Evolutionary conservation across 2,329 filamentous ascomycete species (phyloP), one percentile per base, ranked within the genome.

Genomic region (Diaporthe sp.): DNA sequence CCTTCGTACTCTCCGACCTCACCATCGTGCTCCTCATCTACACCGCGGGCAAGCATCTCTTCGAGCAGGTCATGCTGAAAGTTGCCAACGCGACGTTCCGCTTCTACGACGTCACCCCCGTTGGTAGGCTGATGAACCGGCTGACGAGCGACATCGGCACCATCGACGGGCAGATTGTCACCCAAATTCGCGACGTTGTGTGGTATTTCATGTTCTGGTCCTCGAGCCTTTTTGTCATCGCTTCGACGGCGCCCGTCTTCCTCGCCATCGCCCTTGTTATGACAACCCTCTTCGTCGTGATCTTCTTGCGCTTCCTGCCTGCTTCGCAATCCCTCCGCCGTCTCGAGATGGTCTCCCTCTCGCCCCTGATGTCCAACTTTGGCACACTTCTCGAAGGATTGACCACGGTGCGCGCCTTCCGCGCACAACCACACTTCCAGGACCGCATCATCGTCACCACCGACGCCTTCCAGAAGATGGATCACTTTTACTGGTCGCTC

Each of bases 401-500:
- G 12, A 95, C 94, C 0, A 98, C 96, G 0, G 95, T 98, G 31
- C 91, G 95, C 58, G 95, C 96, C 0, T 96, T 97, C 82, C 91
- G 90, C 67, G 95, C 93, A 0, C 93, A 98, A 79, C 86, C 89
- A 5, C 92, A 94, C 71, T 98, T 98, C 80, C 95, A 97, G 81
- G 90, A 92, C 77, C 90, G 92, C 70, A 94, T 97, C 71, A 93
- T 98, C 46, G 86, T 89, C 2, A 95, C 95, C 0, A 95, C 95
- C 0, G 95, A 98, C 81, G 92, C 92, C 25, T 98, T 98, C 81
- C 96, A 98, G 82, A 95, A 95, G 82, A 97, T 98, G 90, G 96
- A 98, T 80, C 96, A 98, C 82, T 98, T 98, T 85, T 98, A 97
- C 85, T 98, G 95, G 94, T 94, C 92, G 75, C 88, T 97, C 58